Percentiles rank a stretch among this genome's conserved stretches.
Conservation (phyloP, 345 rosid species). For the Populus ilicifolia region DNA sequence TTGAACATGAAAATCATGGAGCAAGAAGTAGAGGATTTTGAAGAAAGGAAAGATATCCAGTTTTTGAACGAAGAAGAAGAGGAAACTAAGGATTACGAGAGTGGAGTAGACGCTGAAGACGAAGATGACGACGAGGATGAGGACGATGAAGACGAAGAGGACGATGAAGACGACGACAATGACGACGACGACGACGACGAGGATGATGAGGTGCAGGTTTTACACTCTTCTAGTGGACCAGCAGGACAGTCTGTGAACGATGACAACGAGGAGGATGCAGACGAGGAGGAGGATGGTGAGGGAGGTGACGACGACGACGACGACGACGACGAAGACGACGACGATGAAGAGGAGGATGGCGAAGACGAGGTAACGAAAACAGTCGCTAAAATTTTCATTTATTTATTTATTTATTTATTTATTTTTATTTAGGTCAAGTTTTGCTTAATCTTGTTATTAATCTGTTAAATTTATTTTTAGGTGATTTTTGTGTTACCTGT, state of each 20-base stretch:
- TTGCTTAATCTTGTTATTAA: background rate
- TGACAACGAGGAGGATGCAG: conserved; percentile 20
- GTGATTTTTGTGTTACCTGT: background rate
- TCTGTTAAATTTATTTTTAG: background rate
- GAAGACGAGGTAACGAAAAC: conserved; percentile 15
- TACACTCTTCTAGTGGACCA: conserved; percentile 54
- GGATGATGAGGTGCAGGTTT: conserved; percentile 43
- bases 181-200: conserved; percentile 40
- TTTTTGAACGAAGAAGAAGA: conserved; percentile 26
- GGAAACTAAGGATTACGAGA: conserved; percentile 28
- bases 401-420: too few species aligned
- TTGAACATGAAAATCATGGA: conserved; percentile 47
- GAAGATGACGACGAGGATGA: conserved; percentile 20
- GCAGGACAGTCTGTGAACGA: conserved; percentile 42
- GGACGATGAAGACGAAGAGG: conserved; percentile 18
- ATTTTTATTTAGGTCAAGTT: background rate
- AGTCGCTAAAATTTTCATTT: background rate
- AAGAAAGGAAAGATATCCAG: conserved; percentile 34
- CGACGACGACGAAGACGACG: conserved; percentile 22
- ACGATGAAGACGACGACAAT: conserved; percentile 38
- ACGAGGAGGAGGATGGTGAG: background rate
- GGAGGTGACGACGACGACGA: conserved; percentile 8
- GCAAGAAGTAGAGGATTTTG: conserved; percentile 35
- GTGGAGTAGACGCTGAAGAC: conserved; percentile 28
- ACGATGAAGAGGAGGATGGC: conserved; percentile 3